phyloP scores from a whole-genome alignment of 495 filamentous ascomycete genomes.

The Hyaloscypha variabilis region DNA sequence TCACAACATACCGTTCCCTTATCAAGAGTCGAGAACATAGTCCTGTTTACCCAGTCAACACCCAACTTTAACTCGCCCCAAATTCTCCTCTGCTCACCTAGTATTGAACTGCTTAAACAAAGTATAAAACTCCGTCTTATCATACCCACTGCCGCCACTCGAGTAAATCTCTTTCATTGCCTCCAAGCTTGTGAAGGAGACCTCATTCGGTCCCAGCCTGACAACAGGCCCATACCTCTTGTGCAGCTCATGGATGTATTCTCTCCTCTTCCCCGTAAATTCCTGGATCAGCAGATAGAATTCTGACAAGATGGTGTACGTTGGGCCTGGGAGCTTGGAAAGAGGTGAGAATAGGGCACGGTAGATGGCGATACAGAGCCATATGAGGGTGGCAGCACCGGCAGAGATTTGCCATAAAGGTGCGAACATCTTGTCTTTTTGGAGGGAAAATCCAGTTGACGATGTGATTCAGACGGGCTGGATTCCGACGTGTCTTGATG shows the following conservation, averaged over 20 bases:
- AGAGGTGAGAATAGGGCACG: slow-evolving; percentile 13
- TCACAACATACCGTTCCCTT: slow-evolving; percentile 21
- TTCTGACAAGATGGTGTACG: slow-evolving; percentile 8
- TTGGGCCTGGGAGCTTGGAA: slow-evolving; percentile 23
- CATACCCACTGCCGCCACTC: slow-evolving; percentile 65
- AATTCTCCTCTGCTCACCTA: slow-evolving; percentile 49
- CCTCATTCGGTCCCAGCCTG: slow-evolving; percentile 58
- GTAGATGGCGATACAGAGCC: not conserved
- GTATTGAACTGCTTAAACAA: slow-evolving; percentile 60
- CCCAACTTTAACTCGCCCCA: no score
- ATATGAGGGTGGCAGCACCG: not conserved
- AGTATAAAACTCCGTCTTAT: slow-evolving; percentile 70
- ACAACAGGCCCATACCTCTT: slow-evolving; percentile 49
- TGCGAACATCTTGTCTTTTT: slow-evolving; percentile 6
- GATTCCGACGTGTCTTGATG: not conserved
- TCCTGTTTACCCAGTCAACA: slow-evolving; percentile 43
- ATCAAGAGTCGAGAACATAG: slow-evolving; percentile 27
- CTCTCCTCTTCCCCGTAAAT: slow-evolving; percentile 20
- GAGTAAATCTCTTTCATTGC: slow-evolving; percentile 70
- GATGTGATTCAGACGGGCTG: not conserved
- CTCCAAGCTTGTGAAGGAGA: slow-evolving; percentile 58
- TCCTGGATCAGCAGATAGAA: slow-evolving; percentile 25
- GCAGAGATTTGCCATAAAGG: not conserved
- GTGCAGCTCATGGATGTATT: slow-evolving; percentile 43
- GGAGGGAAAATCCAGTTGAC: not conserved